These are phyloP conservation scores for Jacaranda copaia DNA, from an alignment of 257 asterid genomes.

Conservation along the genomic window DNA sequence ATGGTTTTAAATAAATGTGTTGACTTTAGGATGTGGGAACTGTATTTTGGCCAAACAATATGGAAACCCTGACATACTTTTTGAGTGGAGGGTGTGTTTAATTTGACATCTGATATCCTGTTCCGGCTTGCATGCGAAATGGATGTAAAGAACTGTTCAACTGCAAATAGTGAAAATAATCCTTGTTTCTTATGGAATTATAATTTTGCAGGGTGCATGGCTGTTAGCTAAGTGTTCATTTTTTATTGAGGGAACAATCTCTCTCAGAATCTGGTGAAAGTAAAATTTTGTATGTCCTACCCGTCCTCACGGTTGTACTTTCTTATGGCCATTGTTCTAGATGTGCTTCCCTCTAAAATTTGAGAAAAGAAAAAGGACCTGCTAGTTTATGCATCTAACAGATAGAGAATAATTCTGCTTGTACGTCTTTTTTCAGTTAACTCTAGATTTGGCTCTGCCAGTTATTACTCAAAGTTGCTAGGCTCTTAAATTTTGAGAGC, in stretches of 20 bases:
- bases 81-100: neutral
- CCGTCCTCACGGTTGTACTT: neutral
- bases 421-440: neutral
- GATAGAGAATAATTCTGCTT: constrained; percentile 16
- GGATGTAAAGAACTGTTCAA: constrained; percentile 21
- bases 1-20: constrained; percentile 13
- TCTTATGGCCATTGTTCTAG: constrained; percentile 10
- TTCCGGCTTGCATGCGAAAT: neutral
- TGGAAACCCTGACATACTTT: constrained; percentile 1
- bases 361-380: constrained; percentile 14
- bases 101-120: constrained; percentile 1
- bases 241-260: constrained; percentile 23
- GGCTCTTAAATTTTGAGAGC: constrained; percentile 1
- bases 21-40: neutral
- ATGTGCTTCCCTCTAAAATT: constrained; percentile 1
- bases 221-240: constrained; percentile 7
- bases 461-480: constrained; percentile 14
- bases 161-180: constrained; percentile 12
- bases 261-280: constrained; percentile 17
- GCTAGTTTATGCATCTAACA: constrained; percentile 26
- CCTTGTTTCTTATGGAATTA: neutral
- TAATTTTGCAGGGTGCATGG: constrained; percentile 4
- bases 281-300: neutral
- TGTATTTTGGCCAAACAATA: neutral
- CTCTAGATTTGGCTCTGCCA: constrained; percentile 17